Evolutionary conservation across 1,284 basidiomycete species (phyloP), one percentile per base, ranked within the genome.

Genomic region (Sanguinoderma infundibulare): DNA sequence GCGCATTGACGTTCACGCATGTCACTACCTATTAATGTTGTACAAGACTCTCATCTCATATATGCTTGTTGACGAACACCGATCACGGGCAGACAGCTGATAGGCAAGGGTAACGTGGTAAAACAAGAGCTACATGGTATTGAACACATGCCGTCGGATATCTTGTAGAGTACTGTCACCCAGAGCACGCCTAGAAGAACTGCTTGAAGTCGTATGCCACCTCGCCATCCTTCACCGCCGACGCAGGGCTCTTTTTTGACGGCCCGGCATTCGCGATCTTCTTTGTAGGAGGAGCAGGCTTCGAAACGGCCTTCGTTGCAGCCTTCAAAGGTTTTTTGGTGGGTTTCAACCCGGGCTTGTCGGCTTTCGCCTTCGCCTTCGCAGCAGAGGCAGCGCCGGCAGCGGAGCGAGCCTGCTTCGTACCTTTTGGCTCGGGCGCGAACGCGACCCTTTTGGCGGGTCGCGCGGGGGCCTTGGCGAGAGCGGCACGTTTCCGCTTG

Each of bases 381-480:
- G 35, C 10, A 28, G 64, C 40, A 28, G 66, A 57, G 26, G 64
- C 57, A 9, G 66, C 67, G 28, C 69, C 70, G 10, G 68, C 72
- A 20, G 71, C 71, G 15, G 66, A 69, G 20, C 73, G 72, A 14
- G 72, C 70, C 56, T 75, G 74, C 63, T 75, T 77, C 50, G 74
- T 70, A 47, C 46, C 64, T 67, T 73, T 77, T 58, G 72, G 73
- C 58, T 72, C 72, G 8, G 68, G 53, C 17, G 68, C 72, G 65
- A 81, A 80, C 2, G 79, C 69, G 47, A 87, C 85, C 69, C 83
- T 87, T 75, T 87, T 87, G 24, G 71, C 68, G 8, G 82, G 76
- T 5, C 73, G 76, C 34, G 75, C 59, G 50, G 70, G 63, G 6
- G 60, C 52, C 10, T 71, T 64, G 39, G 78, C 73, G 10, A 66